Evolutionary conservation across 768 basidiomycete genomes (phyloP).

Genomic region (Mycena haematopus): DNA sequence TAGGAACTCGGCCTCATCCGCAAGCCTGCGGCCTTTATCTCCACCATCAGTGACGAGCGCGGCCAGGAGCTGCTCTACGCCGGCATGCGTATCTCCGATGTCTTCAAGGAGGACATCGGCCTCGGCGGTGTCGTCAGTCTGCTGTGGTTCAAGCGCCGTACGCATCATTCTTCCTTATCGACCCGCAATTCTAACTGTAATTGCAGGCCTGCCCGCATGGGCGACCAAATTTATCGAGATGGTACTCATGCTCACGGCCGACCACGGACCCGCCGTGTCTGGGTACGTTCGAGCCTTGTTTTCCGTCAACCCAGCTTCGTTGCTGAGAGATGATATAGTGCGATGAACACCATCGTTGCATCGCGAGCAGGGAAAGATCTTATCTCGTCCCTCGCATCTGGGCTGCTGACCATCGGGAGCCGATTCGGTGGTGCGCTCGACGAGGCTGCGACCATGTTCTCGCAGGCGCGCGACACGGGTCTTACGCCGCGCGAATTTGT

Average conservation of each 20-base stretch:
- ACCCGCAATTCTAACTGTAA: constrained; percentile 3
- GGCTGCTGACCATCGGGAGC: constrained; percentile 96
- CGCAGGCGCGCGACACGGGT: constrained; percentile 86
- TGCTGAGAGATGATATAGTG: constrained; percentile 43
- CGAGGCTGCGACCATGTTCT: constrained; percentile 97
- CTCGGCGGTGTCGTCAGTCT: constrained; percentile 95
- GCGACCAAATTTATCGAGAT: constrained; percentile 99
- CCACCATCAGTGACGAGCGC: constrained; percentile 98
- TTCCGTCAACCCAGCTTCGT: background rate
- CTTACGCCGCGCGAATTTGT: constrained; percentile 98
- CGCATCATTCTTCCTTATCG: constrained; percentile 32
- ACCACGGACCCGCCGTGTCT: constrained; percentile 98
- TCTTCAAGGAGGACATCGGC: constrained; percentile 97
- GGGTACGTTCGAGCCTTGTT: constrained; percentile 46
- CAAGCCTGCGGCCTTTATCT: constrained; percentile 98
- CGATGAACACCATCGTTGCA: constrained; percentile 99
- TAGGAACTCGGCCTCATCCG: constrained; percentile 94
- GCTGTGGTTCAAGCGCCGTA: constrained; percentile 96
- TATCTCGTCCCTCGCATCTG: constrained; percentile 94
- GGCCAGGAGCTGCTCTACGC: constrained; percentile 98
- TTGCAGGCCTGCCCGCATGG: constrained; percentile 75
- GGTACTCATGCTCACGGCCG: constrained; percentile 99
- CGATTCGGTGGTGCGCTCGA: constrained; percentile 99
- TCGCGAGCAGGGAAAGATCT: constrained; percentile 99
- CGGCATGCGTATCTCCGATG: constrained; percentile 98